Evolutionary conservation across 2,329 filamentous ascomycete genomes (phyloP), one percentile per base, ranked within the genome.

Genomic region (Trichoderma koningii): DNA sequence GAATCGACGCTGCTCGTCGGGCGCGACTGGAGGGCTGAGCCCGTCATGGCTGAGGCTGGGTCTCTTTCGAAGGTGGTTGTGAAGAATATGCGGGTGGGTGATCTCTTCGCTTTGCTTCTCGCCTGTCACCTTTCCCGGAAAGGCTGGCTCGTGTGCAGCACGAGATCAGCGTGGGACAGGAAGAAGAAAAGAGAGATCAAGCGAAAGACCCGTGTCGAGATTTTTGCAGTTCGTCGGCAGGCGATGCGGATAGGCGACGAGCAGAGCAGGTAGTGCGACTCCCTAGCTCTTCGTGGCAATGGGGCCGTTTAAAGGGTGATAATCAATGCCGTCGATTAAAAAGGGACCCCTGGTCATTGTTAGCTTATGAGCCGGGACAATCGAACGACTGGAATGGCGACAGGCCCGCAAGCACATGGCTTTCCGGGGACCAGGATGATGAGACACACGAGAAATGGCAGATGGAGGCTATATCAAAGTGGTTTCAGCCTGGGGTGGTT

Each of bases 1-100:
- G 77, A 76, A 48, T 72, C 66, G 64, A 74, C 69, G 66, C 71
- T 75, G 45, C 77, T 77, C 23, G 73, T 66, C 67, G 76, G 75
- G 65, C 73, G 74, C 57, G 59, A 55, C 42, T 75, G 74, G 61
- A 67, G 55, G 56, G 68, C 70, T 45, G 72, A 66, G 67, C 70
- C 70, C 30, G 73, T 67, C 73, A 74, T 75, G 60, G 65, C 66
- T 42, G 28, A 44, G 26, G 38, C 50, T 26, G 50, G 14, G 17
- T 23, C 15, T 47, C 30, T 38, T 23, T 34, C 44, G 41, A 21
- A 38, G 38, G 38, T 26, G 14, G 30, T n/a, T 23, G 52, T 50
- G 5, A 44, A 23, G 26, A 15, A 28, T 41, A 48, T 34, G 38
- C 21, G 21, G 3, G 2, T 17, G 5, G 12, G 23, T 57, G 5